These are phyloP conservation scores for Triticum urartu DNA, from an alignment of 176 grass and related monocot species.

Conservation along the genomic window DNA sequence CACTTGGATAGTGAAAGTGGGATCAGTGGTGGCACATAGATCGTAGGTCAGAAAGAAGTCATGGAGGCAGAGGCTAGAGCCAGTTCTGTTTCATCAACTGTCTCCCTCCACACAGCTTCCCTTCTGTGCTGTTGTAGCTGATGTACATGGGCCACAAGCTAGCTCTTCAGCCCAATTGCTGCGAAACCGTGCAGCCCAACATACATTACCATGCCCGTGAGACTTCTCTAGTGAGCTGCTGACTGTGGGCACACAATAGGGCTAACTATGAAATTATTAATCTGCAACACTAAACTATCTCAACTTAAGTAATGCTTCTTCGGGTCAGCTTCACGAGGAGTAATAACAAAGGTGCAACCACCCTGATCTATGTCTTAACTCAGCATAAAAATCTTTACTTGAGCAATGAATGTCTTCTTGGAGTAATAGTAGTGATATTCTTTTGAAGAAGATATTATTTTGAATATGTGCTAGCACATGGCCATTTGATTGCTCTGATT, in stretches of 20 bases:
- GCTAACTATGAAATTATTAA: neutral
- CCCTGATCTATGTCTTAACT: neutral
- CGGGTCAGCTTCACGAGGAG: neutral
- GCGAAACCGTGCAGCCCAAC: neutral
- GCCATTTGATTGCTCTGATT: neutral
- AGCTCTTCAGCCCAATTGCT: neutral
- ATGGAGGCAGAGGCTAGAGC: neutral
- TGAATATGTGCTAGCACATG: neutral
- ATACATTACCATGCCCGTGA: neutral
- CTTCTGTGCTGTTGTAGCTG: neutral
- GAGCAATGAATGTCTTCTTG: neutral
- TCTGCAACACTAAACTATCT: neutral
- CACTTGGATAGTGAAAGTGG: neutral
- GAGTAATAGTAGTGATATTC: neutral
- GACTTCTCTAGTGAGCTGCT: neutral
- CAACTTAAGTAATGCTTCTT: neutral
- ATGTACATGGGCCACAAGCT: neutral
- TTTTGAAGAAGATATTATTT: constrained; percentile 23
- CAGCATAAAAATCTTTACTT: neutral
- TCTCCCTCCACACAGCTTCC: neutral
- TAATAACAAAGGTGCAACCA: neutral
- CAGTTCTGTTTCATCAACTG: neutral
- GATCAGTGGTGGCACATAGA: neutral
- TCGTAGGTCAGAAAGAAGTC: neutral
- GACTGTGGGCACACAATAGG: neutral